Evolutionary conservation across 192 early-diverging fungal species (phyloP).

Genomic region (Cetraspora pellucida): DNA sequence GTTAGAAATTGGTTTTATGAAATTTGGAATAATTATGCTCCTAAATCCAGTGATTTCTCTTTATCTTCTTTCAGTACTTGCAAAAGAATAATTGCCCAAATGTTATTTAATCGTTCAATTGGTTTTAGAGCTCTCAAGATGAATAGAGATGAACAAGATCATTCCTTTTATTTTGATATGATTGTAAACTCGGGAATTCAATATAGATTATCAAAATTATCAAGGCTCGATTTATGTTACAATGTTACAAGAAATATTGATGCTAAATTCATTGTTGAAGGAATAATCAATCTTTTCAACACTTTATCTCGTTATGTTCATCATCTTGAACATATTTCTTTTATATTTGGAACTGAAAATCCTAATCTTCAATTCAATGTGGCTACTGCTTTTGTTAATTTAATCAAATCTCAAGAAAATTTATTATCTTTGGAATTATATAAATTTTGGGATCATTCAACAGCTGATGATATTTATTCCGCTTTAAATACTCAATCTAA

Average conservation of each 20-base stretch:
- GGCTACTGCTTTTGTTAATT: neutral
- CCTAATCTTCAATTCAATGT: neutral
- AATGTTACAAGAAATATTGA: too few species aligned
- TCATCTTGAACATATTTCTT: neutral
- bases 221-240: too few species aligned
- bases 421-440: neutral
- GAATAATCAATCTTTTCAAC: too few species aligned
- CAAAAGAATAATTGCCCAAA: too few species aligned
- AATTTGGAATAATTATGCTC: neutral
- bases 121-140: too few species aligned
- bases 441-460: neutral
- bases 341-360: neutral
- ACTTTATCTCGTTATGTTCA: neutral
- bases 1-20: slow-evolving; percentile 3
- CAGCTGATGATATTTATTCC: neutral
- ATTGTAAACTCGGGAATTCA: too few species aligned
- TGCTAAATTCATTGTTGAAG: too few species aligned
- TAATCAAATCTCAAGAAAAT: neutral
- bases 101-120: too few species aligned
- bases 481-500: neutral
- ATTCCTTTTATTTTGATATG: too few species aligned
- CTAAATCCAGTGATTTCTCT: neutral
- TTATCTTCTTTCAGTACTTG: neutral
- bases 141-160: too few species aligned
- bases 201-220: too few species aligned